Conservation (phyloP, 768 basidiomycete species). For the Rhodotorula graminis region DNA sequence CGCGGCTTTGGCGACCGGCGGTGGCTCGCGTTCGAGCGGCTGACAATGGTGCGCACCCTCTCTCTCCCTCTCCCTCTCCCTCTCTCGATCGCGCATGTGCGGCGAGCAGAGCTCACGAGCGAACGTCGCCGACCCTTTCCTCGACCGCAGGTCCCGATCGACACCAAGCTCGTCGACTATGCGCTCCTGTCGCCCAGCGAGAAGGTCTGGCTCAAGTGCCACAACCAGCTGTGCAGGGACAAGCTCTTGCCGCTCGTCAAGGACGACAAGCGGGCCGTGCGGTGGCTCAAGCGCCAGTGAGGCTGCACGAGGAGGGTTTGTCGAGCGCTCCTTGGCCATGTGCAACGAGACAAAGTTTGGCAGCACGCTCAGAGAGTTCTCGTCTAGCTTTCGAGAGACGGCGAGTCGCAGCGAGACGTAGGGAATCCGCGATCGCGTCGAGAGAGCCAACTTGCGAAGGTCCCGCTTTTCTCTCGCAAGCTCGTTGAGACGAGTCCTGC, state of each 20-base stretch:
- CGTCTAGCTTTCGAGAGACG: too few species aligned
- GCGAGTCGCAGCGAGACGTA: too few species aligned
- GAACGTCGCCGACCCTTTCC: too few species aligned
- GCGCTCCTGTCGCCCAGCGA: slow-evolving; percentile 78
- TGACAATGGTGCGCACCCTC: slow-evolving; percentile 54
- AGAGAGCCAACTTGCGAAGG: too few species aligned
- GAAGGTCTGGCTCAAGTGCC: slow-evolving; percentile 78
- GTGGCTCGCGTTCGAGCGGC: slow-evolving; percentile 86
- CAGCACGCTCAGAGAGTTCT: too few species aligned
- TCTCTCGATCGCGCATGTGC: too few species aligned
- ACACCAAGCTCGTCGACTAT: slow-evolving; percentile 80
- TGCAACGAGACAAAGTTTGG: too few species aligned
- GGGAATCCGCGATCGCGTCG: too few species aligned
- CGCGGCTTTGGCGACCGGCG: slow-evolving; percentile 60
- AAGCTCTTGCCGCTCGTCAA: slow-evolving; percentile 59
- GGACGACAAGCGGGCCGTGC: slow-evolving; percentile 72
- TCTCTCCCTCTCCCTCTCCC: not conserved
- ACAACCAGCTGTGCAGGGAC: slow-evolving; percentile 69
- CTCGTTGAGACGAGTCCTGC: too few species aligned
- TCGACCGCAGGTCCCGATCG: slow-evolving; percentile 72
- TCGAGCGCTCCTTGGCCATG: not conserved
- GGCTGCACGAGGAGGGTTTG: not conserved
- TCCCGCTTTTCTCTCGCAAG: too few species aligned
- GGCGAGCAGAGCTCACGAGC: too few species aligned
- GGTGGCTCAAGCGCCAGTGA: slow-evolving; percentile 57